A percentile compares a stretch with the other conserved stretches of the same genome.
phyloP scores from a whole-genome alignment of 371 early-diverging fungal genomes.

The Mucor irregularis region DNA sequence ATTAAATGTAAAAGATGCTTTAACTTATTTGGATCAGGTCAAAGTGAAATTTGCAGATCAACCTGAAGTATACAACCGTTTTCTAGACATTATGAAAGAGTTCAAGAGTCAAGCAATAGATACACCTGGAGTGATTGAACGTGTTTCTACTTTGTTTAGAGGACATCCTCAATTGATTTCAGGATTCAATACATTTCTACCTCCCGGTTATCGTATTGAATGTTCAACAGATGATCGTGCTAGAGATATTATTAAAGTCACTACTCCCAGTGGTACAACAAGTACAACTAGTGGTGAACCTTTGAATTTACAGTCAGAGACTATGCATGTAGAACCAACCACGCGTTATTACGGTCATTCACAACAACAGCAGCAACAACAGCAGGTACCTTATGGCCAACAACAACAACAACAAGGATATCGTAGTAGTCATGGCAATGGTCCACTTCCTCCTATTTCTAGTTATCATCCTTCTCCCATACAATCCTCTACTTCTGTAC shows the following conservation, averaged over 20 bases:
- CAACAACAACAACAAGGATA: background rate
- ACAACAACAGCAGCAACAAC: background rate
- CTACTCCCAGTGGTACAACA: slow-evolving; percentile 82
- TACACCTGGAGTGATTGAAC: slow-evolving; percentile 98
- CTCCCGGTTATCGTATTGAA: slow-evolving; percentile 95
- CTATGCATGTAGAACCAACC: background rate
- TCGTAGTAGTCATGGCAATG: background rate
- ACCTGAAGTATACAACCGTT: slow-evolving; percentile 94
- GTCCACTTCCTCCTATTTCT: slow-evolving; percentile 6
- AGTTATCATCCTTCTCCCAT: background rate
- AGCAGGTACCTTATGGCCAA: background rate
- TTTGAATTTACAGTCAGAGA: slow-evolving; percentile 4
- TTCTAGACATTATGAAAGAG: slow-evolving; percentile 99
- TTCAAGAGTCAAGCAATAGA: slow-evolving; percentile 97
- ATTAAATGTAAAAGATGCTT: slow-evolving; percentile 83
- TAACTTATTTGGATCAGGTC: slow-evolving; percentile 96
- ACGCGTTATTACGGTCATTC: background rate
- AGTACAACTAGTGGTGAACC: slow-evolving; percentile 13
- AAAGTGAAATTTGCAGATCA: slow-evolving; percentile 89
- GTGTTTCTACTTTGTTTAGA: slow-evolving; percentile 93
- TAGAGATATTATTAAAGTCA: slow-evolving; percentile 78
- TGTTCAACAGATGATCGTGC: slow-evolving; percentile 73
- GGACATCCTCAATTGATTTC: slow-evolving; percentile 92
- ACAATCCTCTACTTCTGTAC: background rate
- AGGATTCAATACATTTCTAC: slow-evolving; percentile 99